phyloP scores from a whole-genome alignment of 2,329 filamentous ascomycete species.

The Pezicula neosporulosa region DNA sequence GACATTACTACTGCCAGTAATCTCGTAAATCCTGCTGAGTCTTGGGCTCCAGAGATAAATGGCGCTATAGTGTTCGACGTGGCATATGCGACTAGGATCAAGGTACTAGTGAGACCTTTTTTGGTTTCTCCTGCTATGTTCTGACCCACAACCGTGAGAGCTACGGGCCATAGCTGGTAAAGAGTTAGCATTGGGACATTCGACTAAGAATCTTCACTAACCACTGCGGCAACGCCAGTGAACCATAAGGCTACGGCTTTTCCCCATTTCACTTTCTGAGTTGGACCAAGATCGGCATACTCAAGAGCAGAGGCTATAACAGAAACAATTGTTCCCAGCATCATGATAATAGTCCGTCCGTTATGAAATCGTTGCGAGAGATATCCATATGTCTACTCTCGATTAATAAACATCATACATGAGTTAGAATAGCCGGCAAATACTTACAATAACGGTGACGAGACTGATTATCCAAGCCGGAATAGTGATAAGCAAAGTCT shows the following conservation, averaged over 20 bases:
- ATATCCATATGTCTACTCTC: neutral
- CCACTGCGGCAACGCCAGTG: neutral
- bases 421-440: neutral
- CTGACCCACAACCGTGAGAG: neutral
- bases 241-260: neutral
- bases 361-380: neutral
- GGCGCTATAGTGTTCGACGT: neutral
- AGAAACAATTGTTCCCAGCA: neutral
- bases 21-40: neutral
- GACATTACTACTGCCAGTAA: neutral
- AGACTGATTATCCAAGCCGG: neutral
- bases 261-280: neutral
- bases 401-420: neutral
- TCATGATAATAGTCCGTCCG: neutral
- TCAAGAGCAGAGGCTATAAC: neutral
- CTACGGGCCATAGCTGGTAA: neutral
- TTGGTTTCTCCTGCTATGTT: neutral
- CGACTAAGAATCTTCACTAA: neutral
- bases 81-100: neutral
- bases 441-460: neutral
- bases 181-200: neutral
- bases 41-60: neutral
- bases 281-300: neutral
- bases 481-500: conserved; percentile 3
- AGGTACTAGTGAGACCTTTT: neutral